A percentile compares a stretch with the other conserved stretches of the same genome.
Conservation (phyloP, 371 early-diverging fungal genomes). For the Mucor sp. region DNA sequence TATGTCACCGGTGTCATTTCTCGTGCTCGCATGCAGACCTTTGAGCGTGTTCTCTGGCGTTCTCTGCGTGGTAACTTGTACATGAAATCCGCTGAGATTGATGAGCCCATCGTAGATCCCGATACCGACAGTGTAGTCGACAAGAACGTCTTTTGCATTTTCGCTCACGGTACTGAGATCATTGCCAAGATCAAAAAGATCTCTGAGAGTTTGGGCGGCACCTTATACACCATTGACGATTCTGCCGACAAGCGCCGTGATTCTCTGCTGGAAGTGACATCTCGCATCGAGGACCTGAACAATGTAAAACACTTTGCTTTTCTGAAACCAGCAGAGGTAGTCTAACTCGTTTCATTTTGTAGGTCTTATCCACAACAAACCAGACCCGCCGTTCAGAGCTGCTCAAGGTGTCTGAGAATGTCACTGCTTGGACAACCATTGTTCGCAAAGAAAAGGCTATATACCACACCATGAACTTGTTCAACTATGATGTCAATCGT, state of each 20-base stretch:
- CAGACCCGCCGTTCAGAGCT: constrained; percentile 86
- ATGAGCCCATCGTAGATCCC: constrained; percentile 90
- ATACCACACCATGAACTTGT: constrained; percentile 94
- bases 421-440: constrained; percentile 87
- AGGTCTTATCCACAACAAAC: constrained; percentile 79
- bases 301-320: constrained; percentile 26
- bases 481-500: constrained; percentile 90
- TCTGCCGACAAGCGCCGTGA: constrained; percentile 84
- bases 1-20: constrained; percentile 93
- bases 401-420: constrained; percentile 75
- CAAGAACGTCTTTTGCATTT: constrained; percentile 96
- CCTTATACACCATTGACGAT: constrained; percentile 88
- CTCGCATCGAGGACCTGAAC: constrained; percentile 55
- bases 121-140: constrained; percentile 77
- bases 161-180: constrained; percentile 94
- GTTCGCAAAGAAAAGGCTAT: constrained; percentile 98
- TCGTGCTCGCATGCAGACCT: constrained; percentile 79
- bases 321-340: neutral
- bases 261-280: constrained; percentile 70
- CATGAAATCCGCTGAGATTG: constrained; percentile 95
- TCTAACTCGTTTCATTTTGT: constrained; percentile 25
- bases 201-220: constrained; percentile 93
- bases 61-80: constrained; percentile 97
- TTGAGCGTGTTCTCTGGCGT: constrained; percentile 97
- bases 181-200: constrained; percentile 92